Evolutionary conservation across 2,329 filamentous ascomycete genomes (phyloP).

Genomic region (Rutstroemia sydowiana): DNA sequence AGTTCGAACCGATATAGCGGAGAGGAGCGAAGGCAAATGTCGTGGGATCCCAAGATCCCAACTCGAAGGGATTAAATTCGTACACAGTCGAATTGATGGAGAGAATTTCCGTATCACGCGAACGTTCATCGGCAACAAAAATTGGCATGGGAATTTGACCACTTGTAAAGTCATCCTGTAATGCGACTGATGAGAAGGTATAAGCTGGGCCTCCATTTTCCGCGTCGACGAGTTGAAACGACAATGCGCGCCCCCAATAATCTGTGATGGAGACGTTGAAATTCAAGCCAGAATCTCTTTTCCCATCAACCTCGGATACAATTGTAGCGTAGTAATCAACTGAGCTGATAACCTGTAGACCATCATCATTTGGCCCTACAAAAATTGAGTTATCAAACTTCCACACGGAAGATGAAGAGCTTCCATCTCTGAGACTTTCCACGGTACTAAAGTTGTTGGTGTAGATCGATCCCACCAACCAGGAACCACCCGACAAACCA

Average conservation of each 20-base stretch:
- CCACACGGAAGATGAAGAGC: constrained; percentile 44
- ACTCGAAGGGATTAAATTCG: constrained; percentile 74
- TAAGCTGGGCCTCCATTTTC: constrained; percentile 65
- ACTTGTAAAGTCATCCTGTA: constrained; percentile 52
- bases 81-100: constrained; percentile 67
- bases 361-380: constrained; percentile 44
- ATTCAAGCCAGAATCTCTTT: constrained; percentile 56
- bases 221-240: constrained; percentile 76
- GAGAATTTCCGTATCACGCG: constrained; percentile 53
- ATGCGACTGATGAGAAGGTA: constrained; percentile 74
- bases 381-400: constrained; percentile 56
- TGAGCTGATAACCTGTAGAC: constrained; percentile 46
- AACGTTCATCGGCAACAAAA: constrained; percentile 61
- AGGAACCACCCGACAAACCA: constrained; percentile 75
- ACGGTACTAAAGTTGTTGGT: constrained; percentile 72
- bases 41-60: constrained; percentile 70
- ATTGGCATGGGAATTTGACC: constrained; percentile 66
- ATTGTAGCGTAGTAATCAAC: constrained; percentile 58
- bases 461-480: constrained; percentile 77
- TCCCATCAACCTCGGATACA: constrained; percentile 48
- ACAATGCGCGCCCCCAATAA: constrained; percentile 82
- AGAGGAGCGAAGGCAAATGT: constrained; percentile 64
- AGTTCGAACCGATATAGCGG: constrained; percentile 66
- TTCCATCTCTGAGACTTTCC: constrained; percentile 43
- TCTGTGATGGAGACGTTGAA: constrained; percentile 73